Conservation (phyloP, 257 asterid species). For the Jasminum sambac region DNA sequence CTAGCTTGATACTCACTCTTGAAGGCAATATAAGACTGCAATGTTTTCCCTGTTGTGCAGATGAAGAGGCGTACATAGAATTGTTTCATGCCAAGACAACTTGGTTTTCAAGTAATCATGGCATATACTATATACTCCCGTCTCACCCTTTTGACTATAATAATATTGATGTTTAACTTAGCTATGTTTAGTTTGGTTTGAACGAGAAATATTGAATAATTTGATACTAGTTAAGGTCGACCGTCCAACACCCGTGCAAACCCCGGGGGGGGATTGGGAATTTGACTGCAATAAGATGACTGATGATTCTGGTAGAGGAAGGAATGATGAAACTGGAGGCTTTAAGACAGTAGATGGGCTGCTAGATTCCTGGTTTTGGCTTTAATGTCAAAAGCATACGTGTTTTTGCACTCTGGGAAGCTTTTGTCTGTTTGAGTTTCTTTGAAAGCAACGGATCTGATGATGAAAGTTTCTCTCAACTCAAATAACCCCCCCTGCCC, state of each 20-base stretch:
- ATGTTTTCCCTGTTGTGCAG: neutral
- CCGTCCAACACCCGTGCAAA: too few species aligned
- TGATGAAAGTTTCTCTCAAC: neutral
- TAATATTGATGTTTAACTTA: too few species aligned
- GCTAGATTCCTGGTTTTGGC: constrained; percentile 57
- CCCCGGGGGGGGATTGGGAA: too few species aligned
- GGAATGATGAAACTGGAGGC: constrained; percentile 36
- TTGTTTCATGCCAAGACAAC: neutral
- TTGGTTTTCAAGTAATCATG: neutral
- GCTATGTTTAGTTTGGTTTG: too few species aligned
- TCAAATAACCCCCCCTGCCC: neutral
- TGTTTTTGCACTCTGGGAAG: constrained; percentile 37
- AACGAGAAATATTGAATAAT: neutral
- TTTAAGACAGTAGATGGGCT: constrained; percentile 27
- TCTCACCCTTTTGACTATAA: neutral
- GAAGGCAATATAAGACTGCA: too few species aligned
- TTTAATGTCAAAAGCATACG: constrained; percentile 37
- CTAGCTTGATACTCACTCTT: too few species aligned
- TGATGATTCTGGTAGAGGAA: constrained; percentile 32
- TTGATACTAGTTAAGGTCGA: neutral
- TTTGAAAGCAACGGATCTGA: constrained; percentile 33
- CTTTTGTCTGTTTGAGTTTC: constrained; percentile 52
- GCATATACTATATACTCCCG: too few species aligned
- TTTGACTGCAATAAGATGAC: constrained; percentile 27
- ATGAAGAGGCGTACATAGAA: neutral